Conservation (phyloP, 345 rosid genomes). For the Hibiscus trionum region DNA sequence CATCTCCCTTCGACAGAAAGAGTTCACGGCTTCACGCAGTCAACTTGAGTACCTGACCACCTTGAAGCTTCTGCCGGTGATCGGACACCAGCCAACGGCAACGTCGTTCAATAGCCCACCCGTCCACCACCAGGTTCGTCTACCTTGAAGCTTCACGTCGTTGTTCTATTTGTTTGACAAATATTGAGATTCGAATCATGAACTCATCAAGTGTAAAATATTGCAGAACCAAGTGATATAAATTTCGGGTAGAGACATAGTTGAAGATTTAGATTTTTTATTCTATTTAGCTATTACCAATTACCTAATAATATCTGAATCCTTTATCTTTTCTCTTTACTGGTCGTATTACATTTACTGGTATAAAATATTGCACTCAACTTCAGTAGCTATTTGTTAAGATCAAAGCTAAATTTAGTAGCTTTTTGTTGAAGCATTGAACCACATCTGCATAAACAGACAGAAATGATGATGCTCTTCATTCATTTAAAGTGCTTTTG, state of each 20-base stretch:
- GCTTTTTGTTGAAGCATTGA: not conserved
- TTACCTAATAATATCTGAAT: conserved; percentile 9
- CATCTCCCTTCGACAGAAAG: too few species aligned
- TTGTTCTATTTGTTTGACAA: too few species aligned
- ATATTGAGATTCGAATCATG: not conserved
- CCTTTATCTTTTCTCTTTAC: not conserved
- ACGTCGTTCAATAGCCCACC: too few species aligned
- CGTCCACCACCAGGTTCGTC: too few species aligned
- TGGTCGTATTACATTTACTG: not conserved
- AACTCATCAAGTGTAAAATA: not conserved
- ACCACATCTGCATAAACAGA: conserved; percentile 7
- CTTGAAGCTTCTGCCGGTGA: too few species aligned
- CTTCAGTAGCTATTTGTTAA: not conserved
- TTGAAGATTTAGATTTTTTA: conserved; percentile 10
- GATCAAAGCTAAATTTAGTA: not conserved
- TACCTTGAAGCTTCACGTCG: too few species aligned
- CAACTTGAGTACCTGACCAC: too few species aligned
- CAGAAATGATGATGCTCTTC: conserved; percentile 15
- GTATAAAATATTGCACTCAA: conserved; percentile 1
- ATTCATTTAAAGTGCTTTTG: conserved; percentile 4
- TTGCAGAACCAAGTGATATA: not conserved
- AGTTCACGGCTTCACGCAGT: too few species aligned
- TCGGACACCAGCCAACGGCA: too few species aligned
- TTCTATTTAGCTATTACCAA: conserved; percentile 2
- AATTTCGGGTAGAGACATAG: not conserved